Evolutionary conservation across 805 yeast genomes (phyloP), one percentile per base, ranked within the genome.

Genomic region (Starmera amethionina): DNA sequence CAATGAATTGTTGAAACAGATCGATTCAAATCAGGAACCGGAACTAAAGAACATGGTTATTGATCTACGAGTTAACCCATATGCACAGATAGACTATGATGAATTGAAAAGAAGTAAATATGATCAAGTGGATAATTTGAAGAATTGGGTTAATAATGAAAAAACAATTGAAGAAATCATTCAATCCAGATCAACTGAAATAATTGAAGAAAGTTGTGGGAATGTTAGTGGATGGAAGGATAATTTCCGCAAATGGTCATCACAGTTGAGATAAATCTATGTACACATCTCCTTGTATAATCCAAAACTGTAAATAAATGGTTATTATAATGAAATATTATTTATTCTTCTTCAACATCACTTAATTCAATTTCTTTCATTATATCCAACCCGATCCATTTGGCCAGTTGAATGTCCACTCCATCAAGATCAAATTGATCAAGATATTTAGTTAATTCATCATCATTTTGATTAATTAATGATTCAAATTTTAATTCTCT

Each of bases 1-100:
- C 8, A 40, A 43, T 2, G 38, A 43, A 8, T 46, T 67, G 56
- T 51, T 58, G 36, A 19, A 38, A 3, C 68, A 64, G 28, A 45
- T 63, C 4, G 59, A 61, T 15, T 43, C 46, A 1, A 46, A 55
- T 33, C 39, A 44, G 36, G 46, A 46, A 42, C 42, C 43, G 27
- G 39, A 50, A 16, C 19, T 38, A 35, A 35, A 56, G 40, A 36
- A 51, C 42, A 46, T 46, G 44, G 29, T 38, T 45, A 46, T 55
- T 34, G 57, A 59, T 28, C 50, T 58, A 5, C 54, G 74, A 27
- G 46, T 70, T 5, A 78, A 75, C 48, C 79, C 81, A 1, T 75
- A 75, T 46, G 73, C 72, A 4, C 58, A 63, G 10, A 62, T 67
- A 38, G 72, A 70, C 35, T 33, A 56, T 7, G 45, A 56, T 18